Percentiles rank a stretch among this genome's conserved stretches.
phyloP scores from a whole-genome alignment of 768 basidiomycete species.

The Lentinus brumalis region DNA sequence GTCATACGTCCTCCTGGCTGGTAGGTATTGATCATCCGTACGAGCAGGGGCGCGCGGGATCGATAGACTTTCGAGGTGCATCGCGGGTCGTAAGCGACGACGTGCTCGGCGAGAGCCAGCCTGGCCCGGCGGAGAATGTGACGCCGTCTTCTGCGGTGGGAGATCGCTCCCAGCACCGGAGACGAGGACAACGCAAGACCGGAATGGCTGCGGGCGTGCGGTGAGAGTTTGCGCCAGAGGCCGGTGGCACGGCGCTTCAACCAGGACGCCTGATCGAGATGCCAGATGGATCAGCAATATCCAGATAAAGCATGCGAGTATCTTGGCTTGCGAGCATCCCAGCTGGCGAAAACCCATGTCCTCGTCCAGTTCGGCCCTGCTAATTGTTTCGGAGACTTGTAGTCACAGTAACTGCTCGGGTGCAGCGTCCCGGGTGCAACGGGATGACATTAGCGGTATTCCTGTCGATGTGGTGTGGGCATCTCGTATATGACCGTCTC shows the following conservation, averaged over 20 bases:
- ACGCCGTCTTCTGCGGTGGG: no score
- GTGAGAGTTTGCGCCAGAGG: neutral
- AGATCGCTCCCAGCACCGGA: neutral
- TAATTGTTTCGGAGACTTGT: neutral
- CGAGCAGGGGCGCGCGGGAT: no score
- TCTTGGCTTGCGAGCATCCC: neutral
- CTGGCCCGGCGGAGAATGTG: no score
- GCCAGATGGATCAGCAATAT: neutral
- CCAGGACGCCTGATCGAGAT: neutral
- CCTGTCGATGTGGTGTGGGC: neutral
- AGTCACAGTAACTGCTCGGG: neutral
- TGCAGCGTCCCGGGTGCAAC: neutral
- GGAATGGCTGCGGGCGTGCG: neutral
- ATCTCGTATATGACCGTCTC: neutral
- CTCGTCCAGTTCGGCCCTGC: neutral
- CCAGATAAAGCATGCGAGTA: neutral
- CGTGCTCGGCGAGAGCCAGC: no score
- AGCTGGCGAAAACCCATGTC: neutral
- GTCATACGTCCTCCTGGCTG: neutral
- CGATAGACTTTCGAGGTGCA: no score
- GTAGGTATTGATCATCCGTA: neutral
- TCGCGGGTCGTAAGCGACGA: no score
- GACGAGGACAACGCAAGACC: neutral
- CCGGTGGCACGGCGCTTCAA: neutral
- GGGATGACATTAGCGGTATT: neutral